Base-by-base conservation (phyloP, 2,329 filamentous ascomycete species). In the Sphaerulina musiva region DNA sequence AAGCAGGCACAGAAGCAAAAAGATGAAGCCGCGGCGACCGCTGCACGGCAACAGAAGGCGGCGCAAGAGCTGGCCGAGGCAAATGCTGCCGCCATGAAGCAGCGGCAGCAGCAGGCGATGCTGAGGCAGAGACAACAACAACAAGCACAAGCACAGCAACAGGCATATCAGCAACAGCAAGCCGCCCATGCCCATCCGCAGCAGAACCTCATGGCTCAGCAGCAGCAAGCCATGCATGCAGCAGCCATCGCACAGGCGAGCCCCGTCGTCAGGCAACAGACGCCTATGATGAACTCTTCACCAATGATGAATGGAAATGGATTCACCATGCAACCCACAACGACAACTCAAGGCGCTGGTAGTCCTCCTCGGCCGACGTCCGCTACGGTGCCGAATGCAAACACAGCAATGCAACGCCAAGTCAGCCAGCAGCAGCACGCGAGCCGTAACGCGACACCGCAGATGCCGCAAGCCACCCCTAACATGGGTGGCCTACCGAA, bases 291-390 rank as follows among this genome's bases (percentile, higher is more conserved):
- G 36, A 66, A 67, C 48, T 70, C 73, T n/a, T 73, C 73, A 8
- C 76, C 75, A 1, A 72, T 73, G 56, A 66, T 73, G 50, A 57
- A 55, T 14, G 64, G 68, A 59, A 73, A 71, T 39, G 72, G 75
- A 23, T 75, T 76, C 39, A 71, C 74, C 3, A 77, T 77, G 75
- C 68, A 84, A 58, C 77, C 78, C 36, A 82, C 81, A 46, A 86
- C 85, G 1, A 84, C 26, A 29, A 4, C 78, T 62, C 84, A 87
- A 76, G 83, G 82, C 17, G 81, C 76, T 48, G 72, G 70, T 17
- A 88, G 84, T 63, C 85, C 85, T 26, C 75, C 82, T 14, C 76
- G 85, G 43, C 83, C 85, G 12, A 74, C 83, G 0, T 87, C 85
- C 12, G 82, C 83, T 4, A 81, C 82, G 3, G 83, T 69, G 60